Conservation (phyloP, 306 rosid species). For the Amphicarpaea edgeworthii region DNA sequence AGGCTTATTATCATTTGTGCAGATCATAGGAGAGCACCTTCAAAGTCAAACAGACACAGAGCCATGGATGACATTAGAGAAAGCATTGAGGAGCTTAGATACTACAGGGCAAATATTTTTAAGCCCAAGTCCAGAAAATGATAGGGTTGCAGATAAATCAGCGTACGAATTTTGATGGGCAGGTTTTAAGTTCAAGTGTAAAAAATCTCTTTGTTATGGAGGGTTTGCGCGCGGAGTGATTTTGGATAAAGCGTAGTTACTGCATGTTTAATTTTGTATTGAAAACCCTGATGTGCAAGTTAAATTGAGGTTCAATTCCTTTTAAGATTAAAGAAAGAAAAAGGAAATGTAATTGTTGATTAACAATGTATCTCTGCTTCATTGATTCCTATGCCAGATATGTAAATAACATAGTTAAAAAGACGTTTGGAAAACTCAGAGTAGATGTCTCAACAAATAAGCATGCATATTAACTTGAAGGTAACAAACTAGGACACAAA, state of each 20-base stretch:
- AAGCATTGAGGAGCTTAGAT: slow-evolving; percentile 84
- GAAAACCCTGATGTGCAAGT: slow-evolving; percentile 2
- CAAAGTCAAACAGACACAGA: slow-evolving; percentile 78
- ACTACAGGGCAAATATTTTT: slow-evolving; percentile 79
- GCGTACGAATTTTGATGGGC: slow-evolving; percentile 33
- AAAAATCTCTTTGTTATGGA: slow-evolving; percentile 16
- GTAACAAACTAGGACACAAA: too few relatives aligned
- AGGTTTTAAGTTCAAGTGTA: slow-evolving; percentile 24
- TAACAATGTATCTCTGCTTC: too few relatives aligned
- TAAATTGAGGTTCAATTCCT: slow-evolving; percentile 1
- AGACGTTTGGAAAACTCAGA: too few relatives aligned
- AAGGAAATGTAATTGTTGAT: neutral
- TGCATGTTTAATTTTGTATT: slow-evolving; percentile 27
- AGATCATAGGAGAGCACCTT: slow-evolving; percentile 75
- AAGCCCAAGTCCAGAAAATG: slow-evolving; percentile 67
- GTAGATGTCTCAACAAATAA: too few relatives aligned
- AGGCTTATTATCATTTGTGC: slow-evolving; percentile 46
- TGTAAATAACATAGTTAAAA: too few relatives aligned
- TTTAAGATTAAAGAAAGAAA: neutral
- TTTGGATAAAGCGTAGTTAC: slow-evolving; percentile 22
- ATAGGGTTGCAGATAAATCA: slow-evolving; percentile 40
- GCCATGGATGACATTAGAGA: slow-evolving; percentile 98
- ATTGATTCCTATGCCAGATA: too few relatives aligned
- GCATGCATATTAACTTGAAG: too few relatives aligned
- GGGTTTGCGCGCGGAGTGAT: slow-evolving; percentile 14